Percentiles rank a stretch among this genome's conserved stretches.
phyloP scores from a whole-genome alignment of 2,329 filamentous ascomycete species.

The Colletotrichum tropicale region DNA sequence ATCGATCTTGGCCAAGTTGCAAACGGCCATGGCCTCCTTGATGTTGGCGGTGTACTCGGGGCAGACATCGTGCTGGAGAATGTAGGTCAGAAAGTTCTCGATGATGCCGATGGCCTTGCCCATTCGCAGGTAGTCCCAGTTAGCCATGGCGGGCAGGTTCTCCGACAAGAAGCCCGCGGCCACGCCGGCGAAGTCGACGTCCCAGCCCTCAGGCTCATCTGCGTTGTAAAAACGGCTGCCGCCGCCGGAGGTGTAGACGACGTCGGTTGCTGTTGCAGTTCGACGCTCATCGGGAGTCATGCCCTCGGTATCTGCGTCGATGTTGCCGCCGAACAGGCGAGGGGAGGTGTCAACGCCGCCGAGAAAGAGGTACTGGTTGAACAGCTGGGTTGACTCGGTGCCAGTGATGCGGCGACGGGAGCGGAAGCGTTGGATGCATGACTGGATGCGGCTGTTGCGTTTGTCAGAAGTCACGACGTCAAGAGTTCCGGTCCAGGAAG shows the following conservation, averaged over 20 bases:
- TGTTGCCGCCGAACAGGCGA: constrained; percentile 65
- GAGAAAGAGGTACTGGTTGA: constrained; percentile 81
- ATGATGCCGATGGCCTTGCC: constrained; percentile 70
- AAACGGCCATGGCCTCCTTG: constrained; percentile 67
- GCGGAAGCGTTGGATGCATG: constrained; percentile 83
- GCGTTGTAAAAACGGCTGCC: constrained; percentile 56
- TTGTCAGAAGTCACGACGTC: not conserved
- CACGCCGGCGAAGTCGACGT: constrained; percentile 81
- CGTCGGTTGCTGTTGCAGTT: constrained; percentile 66
- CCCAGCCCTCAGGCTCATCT: constrained; percentile 62
- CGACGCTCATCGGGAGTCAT: constrained; percentile 70
- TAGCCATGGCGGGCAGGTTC: constrained; percentile 47
- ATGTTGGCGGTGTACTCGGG: constrained; percentile 78
- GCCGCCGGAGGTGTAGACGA: constrained; percentile 52
- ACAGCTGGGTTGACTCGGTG: constrained; percentile 63
- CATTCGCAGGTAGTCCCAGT: constrained; percentile 60
- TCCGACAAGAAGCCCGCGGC: constrained; percentile 79
- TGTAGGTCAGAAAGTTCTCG: constrained; percentile 87
- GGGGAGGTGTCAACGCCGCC: constrained; percentile 74
- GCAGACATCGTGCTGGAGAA: constrained; percentile 84
- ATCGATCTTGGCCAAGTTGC: constrained; percentile 70
- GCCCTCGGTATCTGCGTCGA: constrained; percentile 54
- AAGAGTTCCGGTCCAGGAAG: not conserved
- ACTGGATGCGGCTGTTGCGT: constrained; percentile 73
- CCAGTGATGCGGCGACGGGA: constrained; percentile 74